Base-by-base conservation (phyloP, 106 monocot genomes). In the Phalaenopsis aphrodite region DNA sequence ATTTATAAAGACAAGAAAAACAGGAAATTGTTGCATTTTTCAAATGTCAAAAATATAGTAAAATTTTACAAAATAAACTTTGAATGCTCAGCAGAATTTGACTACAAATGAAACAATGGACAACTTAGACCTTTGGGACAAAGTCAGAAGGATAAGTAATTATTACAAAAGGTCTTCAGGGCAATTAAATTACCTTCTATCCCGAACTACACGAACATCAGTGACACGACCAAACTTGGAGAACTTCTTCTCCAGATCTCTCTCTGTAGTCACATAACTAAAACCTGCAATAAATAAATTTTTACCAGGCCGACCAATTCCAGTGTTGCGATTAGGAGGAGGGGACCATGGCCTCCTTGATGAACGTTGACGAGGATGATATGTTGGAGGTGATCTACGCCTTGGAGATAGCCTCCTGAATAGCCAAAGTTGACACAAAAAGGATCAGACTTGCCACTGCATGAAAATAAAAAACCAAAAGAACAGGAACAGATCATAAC, bases 191-290 rank as follows among this genome's bases (percentile, higher is more conserved):
- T 66, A 92, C 87, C 85, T 85, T 86, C 69, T 87, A 65, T 89
- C 89, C 24, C 92, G 87, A 37, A 92, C 92, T 24, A 92, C 73
- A 39, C 92, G 92, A 82, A 87, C 87, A 84, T 88, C 89, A 79
- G 81, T 87, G 17, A 92, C 92, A 78, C 85, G 85, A 11, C 92
- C 92, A 85, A 82, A 92, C 78, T 83, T 85, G 10, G 87, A 84
- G 76, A 92, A 92, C 75, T 92, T 92, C 82, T 79, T 92, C 77
- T 92, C 92, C 75, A 92, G 80, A 84, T 92, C 92, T 85, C 85
- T 85, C 80, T 89, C 92, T 56, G 86, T 91, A 56, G 86, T 88
- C 43, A 75, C 81, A 83, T 84, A 86, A 76, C 91, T 91, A 79
- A 88, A 88, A 36, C 91, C 91, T 78, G 88, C 88, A 86, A 88